Percentiles rank a stretch among this genome's conserved stretches.
Evolutionary conservation across 805 yeast genomes (phyloP).

Genomic region (Yueomyces sp.): DNA sequence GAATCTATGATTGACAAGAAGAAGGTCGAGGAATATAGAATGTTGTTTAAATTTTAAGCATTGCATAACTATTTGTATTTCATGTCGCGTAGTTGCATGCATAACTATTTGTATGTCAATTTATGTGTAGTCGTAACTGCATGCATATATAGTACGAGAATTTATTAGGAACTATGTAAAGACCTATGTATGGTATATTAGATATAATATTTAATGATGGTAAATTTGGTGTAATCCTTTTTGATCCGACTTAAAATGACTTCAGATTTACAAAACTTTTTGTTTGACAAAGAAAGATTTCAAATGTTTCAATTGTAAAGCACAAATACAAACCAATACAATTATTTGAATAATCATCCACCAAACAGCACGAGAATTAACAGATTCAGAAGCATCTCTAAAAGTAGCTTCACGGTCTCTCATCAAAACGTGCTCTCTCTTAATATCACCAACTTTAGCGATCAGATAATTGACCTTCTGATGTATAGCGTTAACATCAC

Average conservation of each 20-base stretch:
- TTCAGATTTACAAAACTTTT: constrained; percentile 28
- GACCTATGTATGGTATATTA: no score
- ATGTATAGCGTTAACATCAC: constrained; percentile 42
- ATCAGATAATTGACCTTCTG: constrained; percentile 42
- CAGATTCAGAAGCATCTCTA: constrained; percentile 59
- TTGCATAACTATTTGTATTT: no score
- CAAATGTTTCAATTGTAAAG: constrained; percentile 62
- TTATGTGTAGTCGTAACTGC: neutral
- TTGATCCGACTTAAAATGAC: no score
- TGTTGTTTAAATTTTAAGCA: neutral
- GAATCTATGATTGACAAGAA: constrained; percentile 6
- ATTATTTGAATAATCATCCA: constrained; percentile 61
- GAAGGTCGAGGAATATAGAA: constrained; percentile 11
- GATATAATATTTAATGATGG: no score
- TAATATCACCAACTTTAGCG: constrained; percentile 44
- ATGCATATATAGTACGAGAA: neutral
- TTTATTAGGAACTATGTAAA: neutral
- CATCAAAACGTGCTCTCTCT: constrained; percentile 51
- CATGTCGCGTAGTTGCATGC: no score
- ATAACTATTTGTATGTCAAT: neutral
- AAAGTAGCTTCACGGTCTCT: constrained; percentile 64
- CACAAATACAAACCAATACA: constrained; percentile 53
- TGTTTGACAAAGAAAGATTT: constrained; percentile 70
- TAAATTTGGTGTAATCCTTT: no score
- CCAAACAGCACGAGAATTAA: constrained; percentile 55